phyloP scores from a whole-genome alignment of 768 basidiomycete genomes.

The Kondoa subrosea region DNA sequence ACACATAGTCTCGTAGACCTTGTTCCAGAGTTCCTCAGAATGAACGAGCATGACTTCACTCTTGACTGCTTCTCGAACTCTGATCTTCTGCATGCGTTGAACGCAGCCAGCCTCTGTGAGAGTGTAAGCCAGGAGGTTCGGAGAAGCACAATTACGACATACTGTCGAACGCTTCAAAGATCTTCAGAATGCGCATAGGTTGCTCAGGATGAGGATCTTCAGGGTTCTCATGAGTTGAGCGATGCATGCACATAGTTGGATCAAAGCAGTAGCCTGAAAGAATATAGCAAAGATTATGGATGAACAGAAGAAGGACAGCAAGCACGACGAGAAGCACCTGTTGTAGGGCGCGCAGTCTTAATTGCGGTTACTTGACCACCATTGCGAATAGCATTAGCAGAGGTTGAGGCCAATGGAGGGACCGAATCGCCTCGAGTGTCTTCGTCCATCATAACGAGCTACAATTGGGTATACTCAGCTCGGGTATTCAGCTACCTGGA shows the following conservation, averaged over 20 bases:
- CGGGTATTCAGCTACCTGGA: too few species aligned
- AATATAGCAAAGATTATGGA: neutral
- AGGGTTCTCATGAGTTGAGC: conserved; percentile 41
- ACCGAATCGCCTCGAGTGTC: neutral
- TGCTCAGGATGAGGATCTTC: conserved; percentile 50
- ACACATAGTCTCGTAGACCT: conserved; percentile 69
- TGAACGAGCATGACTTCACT: conserved; percentile 80
- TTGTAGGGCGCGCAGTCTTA: neutral
- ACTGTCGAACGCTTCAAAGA: conserved; percentile 48
- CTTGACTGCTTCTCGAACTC: conserved; percentile 53
- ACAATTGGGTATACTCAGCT: too few species aligned
- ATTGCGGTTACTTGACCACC: neutral
- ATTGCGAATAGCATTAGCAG: neutral
- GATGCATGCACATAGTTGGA: conserved; percentile 68
- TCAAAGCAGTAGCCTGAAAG: conserved; percentile 42
- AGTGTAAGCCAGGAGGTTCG: neutral
- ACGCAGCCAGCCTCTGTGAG: conserved; percentile 40
- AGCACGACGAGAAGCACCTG: neutral
- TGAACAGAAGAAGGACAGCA: neutral
- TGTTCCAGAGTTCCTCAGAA: conserved; percentile 77
- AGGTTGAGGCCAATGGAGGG: neutral
- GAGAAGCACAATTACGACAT: neutral
- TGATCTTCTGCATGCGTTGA: conserved; percentile 57
- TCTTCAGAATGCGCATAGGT: conserved; percentile 57
- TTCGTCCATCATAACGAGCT: neutral